Evolutionary conservation across 768 basidiomycete species (phyloP).

Genomic region (Termitomyces sp.): DNA sequence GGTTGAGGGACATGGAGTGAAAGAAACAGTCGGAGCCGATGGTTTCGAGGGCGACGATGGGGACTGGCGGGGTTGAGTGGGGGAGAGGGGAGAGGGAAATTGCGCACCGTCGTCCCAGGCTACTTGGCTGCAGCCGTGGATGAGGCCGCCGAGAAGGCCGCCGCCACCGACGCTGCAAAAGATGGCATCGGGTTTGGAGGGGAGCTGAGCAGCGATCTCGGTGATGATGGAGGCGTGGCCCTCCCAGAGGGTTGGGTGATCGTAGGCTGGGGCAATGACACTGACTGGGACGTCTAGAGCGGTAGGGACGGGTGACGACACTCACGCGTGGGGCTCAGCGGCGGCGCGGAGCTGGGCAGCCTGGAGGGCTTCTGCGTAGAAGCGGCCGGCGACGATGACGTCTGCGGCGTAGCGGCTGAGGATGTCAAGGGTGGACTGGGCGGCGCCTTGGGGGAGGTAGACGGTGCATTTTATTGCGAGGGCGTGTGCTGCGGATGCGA

Average conservation of each 20-base stretch:
- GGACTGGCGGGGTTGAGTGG: constrained; percentile 33
- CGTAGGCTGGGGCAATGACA: constrained; percentile 67
- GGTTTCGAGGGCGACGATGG: constrained; percentile 64
- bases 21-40: constrained; percentile 72
- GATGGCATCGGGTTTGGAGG: constrained; percentile 57
- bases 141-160: constrained; percentile 64
- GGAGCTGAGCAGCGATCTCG: constrained; percentile 55
- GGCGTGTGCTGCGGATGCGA: constrained; percentile 53
- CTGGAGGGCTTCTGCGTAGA: constrained; percentile 52
- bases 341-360: constrained; percentile 43
- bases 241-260: constrained; percentile 64
- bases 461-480: constrained; percentile 60
- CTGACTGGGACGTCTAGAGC: constrained; percentile 24
- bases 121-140: constrained; percentile 55
- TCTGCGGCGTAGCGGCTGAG: constrained; percentile 50
- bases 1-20: constrained; percentile 59
- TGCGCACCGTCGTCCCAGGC: constrained; percentile 66
- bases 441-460: constrained; percentile 53
- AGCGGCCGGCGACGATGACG: constrained; percentile 50
- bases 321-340: constrained; percentile 48
- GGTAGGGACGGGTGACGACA: background rate
- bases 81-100: no score
- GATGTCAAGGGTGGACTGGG: constrained; percentile 40
- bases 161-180: constrained; percentile 78
- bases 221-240: constrained; percentile 72